These are phyloP conservation scores for Pogostemon cablin DNA, from an alignment of 257 asterid species.

Conservation along the genomic window DNA sequence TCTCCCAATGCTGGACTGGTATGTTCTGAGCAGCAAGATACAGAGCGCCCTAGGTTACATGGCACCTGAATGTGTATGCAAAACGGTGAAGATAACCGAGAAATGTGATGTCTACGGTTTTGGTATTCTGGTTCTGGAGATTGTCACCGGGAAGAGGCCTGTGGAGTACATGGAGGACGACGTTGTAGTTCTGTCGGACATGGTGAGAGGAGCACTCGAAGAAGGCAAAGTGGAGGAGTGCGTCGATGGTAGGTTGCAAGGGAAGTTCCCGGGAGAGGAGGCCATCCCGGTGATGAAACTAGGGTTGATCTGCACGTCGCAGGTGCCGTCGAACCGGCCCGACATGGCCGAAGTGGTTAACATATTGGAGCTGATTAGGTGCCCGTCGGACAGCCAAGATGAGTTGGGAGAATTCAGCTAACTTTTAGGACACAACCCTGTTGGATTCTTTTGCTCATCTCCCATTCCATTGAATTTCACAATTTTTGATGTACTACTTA, in stretches of 20 bases:
- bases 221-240: conserved; percentile 81
- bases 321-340: conserved; percentile 89
- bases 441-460: conserved; percentile 34
- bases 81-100: conserved; percentile 81
- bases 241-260: conserved; percentile 67
- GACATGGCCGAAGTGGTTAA: conserved; percentile 87
- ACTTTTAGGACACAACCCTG: conserved; percentile 37
- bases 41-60: conserved; percentile 93
- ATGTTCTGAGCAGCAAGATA: conserved; percentile 81
- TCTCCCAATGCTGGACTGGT: conserved; percentile 76
- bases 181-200: conserved; percentile 82
- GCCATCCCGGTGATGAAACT: conserved; percentile 81
- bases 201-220: conserved; percentile 85
- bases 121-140: conserved; percentile 74
- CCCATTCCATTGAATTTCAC: conserved; percentile 23
- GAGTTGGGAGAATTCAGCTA: conserved; percentile 49
- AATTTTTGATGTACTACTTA: conserved; percentile 36
- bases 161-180: conserved; percentile 97
- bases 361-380: conserved; percentile 77
- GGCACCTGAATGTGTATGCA: conserved; percentile 94
- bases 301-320: conserved; percentile 86
- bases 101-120: conserved; percentile 92
- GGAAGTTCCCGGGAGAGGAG: conserved; percentile 77
- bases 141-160: conserved; percentile 77
- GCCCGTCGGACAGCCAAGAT: conserved; percentile 69